These are phyloP conservation scores for Lipomyces yamadae DNA, from an alignment of 805 yeast species.

Conservation along the genomic window DNA sequence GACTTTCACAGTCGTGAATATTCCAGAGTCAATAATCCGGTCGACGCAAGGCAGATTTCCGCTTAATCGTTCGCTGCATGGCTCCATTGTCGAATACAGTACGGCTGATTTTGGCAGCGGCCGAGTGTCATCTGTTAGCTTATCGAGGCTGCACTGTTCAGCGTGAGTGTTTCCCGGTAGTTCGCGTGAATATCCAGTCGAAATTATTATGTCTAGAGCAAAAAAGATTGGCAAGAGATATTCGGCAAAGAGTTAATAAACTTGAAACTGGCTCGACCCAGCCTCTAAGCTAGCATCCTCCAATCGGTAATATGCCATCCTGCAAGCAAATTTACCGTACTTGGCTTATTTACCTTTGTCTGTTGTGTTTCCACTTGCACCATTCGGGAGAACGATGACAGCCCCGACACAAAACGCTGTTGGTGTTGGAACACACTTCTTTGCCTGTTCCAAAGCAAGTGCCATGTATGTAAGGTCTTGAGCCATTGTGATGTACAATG, in stretches of 20 bases:
- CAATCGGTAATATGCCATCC: not conserved
- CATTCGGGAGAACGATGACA: conserved; percentile 51
- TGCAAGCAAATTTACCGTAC: not conserved
- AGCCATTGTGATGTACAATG: not conserved
- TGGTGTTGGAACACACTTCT: conserved; percentile 75
- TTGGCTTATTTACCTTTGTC: conserved; percentile 18
- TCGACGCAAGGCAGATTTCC: conserved; percentile 90
- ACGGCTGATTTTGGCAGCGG: conserved; percentile 70
- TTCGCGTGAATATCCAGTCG: conserved; percentile 89
- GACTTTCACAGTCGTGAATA: conserved; percentile 77
- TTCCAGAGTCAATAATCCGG: conserved; percentile 62
- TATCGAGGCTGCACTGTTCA: conserved; percentile 89
- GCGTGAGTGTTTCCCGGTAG: conserved; percentile 96
- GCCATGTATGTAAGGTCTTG: conserved; percentile 58
- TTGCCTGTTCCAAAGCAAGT: conserved; percentile 76
- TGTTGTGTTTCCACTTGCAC: conserved; percentile 15
- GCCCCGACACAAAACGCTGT: conserved; percentile 97
- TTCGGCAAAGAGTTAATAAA: not conserved
- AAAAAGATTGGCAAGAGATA: not conserved
- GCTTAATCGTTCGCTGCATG: conserved; percentile 85
- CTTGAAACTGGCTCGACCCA: not conserved
- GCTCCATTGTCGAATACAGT: conserved; percentile 95
- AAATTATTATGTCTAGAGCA: conserved; percentile 66
- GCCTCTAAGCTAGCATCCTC: not conserved
- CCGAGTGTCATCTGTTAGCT: conserved; percentile 49